Evolutionary conservation across 1,284 basidiomycete genomes (phyloP).

Genomic region (Cystobasidium pallidum): DNA sequence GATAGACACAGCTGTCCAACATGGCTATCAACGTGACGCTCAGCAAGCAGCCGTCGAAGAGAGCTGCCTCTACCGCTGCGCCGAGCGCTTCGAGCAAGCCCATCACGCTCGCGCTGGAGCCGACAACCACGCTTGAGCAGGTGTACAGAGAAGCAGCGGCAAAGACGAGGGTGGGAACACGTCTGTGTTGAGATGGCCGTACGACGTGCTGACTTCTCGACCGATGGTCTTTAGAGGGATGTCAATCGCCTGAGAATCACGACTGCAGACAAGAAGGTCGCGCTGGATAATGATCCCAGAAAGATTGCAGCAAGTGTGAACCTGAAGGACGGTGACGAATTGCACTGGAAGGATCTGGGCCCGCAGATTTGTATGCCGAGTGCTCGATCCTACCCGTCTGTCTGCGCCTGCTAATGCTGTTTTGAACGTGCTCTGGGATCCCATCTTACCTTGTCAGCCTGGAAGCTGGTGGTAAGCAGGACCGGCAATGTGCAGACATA

Average conservation of each 20-base stretch:
- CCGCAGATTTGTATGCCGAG: slow-evolving; percentile 67
- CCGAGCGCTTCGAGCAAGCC: slow-evolving; percentile 13
- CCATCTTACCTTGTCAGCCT: slow-evolving; percentile 56
- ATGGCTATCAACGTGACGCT: slow-evolving; percentile 21
- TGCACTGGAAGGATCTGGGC: slow-evolving; percentile 83
- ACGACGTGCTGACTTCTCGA: not conserved
- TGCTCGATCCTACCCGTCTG: not conserved
- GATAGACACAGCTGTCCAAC: not conserved
- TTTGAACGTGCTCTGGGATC: not conserved
- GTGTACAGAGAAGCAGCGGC: slow-evolving; percentile 32
- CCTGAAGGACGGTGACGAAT: slow-evolving; percentile 64
- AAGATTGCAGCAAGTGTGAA: slow-evolving; percentile 62
- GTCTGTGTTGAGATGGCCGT: too few relatives aligned
- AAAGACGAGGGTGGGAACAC: slow-evolving; percentile 13
- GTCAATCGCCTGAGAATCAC: slow-evolving; percentile 69
- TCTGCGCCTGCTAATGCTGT: not conserved
- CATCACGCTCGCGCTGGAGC: slow-evolving; percentile 18
- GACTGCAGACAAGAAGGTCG: slow-evolving; percentile 65
- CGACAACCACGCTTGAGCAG: slow-evolving; percentile 12
- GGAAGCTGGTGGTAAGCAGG: slow-evolving; percentile 67
- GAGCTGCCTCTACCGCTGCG: not conserved
- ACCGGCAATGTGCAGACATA: not conserved
- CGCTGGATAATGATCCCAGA: slow-evolving; percentile 66
- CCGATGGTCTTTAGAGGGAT: slow-evolving; percentile 2
- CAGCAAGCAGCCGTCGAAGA: slow-evolving; percentile 13